Evolutionary conservation across 345 rosid species (phyloP).

Genomic region (Clarkia xantiana): DNA sequence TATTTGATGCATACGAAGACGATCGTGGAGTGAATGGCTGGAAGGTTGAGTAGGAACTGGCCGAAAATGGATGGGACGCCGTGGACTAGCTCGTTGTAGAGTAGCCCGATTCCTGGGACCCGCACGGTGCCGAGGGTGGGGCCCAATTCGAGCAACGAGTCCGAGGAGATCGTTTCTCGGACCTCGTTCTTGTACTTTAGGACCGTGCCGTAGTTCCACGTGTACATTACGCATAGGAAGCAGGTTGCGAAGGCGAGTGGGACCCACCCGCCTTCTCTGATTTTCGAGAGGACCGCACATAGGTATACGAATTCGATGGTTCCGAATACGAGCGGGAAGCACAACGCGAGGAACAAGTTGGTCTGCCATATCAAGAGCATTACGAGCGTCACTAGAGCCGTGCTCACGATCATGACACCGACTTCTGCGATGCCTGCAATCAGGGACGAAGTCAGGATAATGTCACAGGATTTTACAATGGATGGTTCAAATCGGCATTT

Average conservation of each 20-base stretch:
- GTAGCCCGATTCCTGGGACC: conserved; percentile 73
- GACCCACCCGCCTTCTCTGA: conserved; percentile 84
- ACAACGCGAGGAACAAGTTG: conserved; percentile 57
- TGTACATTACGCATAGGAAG: conserved; percentile 76
- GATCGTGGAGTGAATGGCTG: conserved; percentile 80
- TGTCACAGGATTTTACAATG: no score
- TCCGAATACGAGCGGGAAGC: conserved; percentile 78
- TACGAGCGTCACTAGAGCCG: conserved; percentile 70
- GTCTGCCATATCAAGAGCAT: conserved; percentile 97
- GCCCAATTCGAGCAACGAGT: conserved; percentile 73
- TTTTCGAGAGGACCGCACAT: conserved; percentile 67
- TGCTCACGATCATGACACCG: conserved; percentile 90
- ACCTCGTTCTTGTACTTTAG: conserved; percentile 89
- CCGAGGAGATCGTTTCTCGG: conserved; percentile 76
- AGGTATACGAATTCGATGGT: conserved; percentile 62
- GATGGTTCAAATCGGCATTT: no score
- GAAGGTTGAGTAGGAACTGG: conserved; percentile 72
- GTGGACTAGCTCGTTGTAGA: conserved; percentile 79
- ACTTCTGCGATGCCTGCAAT: conserved; percentile 90
- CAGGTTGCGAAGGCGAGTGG: conserved; percentile 63
- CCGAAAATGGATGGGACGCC: conserved; percentile 86
- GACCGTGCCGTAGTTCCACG: conserved; percentile 92
- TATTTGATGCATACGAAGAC: conserved; percentile 90
- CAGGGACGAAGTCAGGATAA: neutral
- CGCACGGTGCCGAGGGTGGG: conserved; percentile 74